Conservation (phyloP, 2,329 filamentous ascomycete genomes). For the Ambrosiella xylebori region DNA sequence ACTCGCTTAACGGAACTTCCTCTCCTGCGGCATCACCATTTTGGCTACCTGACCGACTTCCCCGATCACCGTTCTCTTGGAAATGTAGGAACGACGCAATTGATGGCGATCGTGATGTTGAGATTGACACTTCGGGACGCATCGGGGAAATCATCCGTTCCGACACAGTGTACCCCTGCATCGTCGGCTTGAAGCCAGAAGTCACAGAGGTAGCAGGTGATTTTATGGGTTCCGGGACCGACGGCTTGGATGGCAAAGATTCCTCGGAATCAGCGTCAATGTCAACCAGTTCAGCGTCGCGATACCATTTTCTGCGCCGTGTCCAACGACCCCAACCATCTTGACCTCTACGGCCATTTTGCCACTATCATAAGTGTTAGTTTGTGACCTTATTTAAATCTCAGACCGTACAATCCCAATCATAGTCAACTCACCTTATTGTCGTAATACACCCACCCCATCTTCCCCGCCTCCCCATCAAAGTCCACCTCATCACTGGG, state of each 20-base stretch:
- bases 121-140: constrained; percentile 13
- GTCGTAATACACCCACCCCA: constrained; percentile 95
- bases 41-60: not conserved
- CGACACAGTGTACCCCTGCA: constrained; percentile 21
- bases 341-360: constrained; percentile 62
- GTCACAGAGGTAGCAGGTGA: not conserved
- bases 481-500: constrained; percentile 29
- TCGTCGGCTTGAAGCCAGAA: constrained; percentile 12
- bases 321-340: constrained; percentile 96
- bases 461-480: constrained; percentile 42
- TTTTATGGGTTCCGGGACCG: not conserved
- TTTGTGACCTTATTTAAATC: not conserved
- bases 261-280: constrained; percentile 20
- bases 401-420: no score
- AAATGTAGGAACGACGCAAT: constrained; percentile 5
- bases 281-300: constrained; percentile 89
- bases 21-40: constrained; percentile 20
- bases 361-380: constrained; percentile 46
- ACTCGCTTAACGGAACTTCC: constrained; percentile 29
- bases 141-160: constrained; percentile 23
- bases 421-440: constrained; percentile 51
- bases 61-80: not conserved
- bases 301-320: constrained; percentile 83
- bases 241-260: not conserved
- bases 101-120: not conserved